Base-by-base conservation (phyloP, 768 basidiomycete genomes). In the Naganishia vaughanmartiniae region DNA sequence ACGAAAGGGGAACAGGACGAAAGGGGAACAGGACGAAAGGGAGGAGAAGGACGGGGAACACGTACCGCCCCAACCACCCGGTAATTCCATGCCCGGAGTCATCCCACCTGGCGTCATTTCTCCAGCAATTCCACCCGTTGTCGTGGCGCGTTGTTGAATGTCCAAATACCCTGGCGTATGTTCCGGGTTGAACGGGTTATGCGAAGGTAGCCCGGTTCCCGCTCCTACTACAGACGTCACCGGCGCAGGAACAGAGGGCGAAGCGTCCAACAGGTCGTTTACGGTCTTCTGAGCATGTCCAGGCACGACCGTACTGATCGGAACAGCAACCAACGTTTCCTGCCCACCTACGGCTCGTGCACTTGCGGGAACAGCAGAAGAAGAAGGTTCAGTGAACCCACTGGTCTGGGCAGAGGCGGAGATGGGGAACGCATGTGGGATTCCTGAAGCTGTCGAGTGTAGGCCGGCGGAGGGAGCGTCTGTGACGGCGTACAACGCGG, bases 1-100 rank as follows among this genome's bases (percentile, higher is more conserved):
- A n/a, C n/a, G n/a, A n/a, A n/a, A n/a, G n/a, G n/a, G n/a, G n/a
- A n/a, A n/a, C n/a, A n/a, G n/a, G n/a, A n/a, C n/a, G n/a, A n/a
- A n/a, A n/a, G n/a, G n/a, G 39, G 39, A 42, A 15, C 15, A 9
- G 39, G 39, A 15, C 39, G 39, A 15, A 15, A 15, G 7, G 48
- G 48, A n/a, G n/a, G 14, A 26, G 48, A 12, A 21, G 45, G 45
- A 21, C 7, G n/a, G 7, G 24, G 48, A 26, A 26, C 2, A 77
- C 75, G 74, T 56, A 78, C 75, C 65, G 17, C 75, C 75, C 74
- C 76, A 77, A 63, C 72, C 77, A 19, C 79, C 79, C 30, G 79
- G 78, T 6, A 79, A 36, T 53, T 77, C 75, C 30, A 48, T 66
- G 6, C 76, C 76, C 4, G 77, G 76, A 14, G 77, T 76, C 45